Evolutionary conservation across 2,329 filamentous ascomycete species (phyloP).

Genomic region (Fusarium sp.): DNA sequence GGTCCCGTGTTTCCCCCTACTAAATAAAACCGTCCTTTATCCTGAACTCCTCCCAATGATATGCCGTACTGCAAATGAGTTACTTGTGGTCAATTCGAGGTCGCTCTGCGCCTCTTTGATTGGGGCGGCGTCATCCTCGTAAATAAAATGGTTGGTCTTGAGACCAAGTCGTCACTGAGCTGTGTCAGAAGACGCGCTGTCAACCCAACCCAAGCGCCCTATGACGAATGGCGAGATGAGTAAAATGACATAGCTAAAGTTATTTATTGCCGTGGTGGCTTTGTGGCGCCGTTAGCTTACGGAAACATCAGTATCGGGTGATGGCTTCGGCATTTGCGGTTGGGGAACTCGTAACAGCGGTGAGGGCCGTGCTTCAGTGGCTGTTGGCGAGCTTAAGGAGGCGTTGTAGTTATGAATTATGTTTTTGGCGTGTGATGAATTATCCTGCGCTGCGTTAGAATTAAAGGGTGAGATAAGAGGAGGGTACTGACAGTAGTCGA

Average conservation of each 20-base stretch:
- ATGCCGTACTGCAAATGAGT: neutral
- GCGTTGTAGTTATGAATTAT: neutral
- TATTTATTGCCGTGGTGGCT: neutral
- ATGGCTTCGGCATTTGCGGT: conserved; percentile 12
- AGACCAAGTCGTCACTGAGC: neutral
- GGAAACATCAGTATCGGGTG: neutral
- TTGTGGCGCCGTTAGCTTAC: neutral
- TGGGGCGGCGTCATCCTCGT: neutral
- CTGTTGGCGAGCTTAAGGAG: neutral
- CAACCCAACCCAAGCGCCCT: neutral
- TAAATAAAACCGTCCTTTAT: neutral
- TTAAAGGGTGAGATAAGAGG: neutral
- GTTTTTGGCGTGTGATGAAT: neutral
- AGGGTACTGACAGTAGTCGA: conserved; percentile 9
- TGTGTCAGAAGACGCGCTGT: neutral
- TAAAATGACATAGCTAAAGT: neutral
- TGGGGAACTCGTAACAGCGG: neutral
- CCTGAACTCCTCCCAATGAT: conserved; percentile 30
- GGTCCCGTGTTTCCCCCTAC: conserved; percentile 13
- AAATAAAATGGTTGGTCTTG: neutral
- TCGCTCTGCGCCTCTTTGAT: neutral
- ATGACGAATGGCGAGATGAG: neutral
- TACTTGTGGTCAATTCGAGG: neutral
- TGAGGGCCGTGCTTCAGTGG: conserved; percentile 2
- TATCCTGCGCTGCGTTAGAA: neutral